These are phyloP conservation scores for Clavaria fumosa DNA, from an alignment of 768 basidiomycete species.

Conservation along the genomic window DNA sequence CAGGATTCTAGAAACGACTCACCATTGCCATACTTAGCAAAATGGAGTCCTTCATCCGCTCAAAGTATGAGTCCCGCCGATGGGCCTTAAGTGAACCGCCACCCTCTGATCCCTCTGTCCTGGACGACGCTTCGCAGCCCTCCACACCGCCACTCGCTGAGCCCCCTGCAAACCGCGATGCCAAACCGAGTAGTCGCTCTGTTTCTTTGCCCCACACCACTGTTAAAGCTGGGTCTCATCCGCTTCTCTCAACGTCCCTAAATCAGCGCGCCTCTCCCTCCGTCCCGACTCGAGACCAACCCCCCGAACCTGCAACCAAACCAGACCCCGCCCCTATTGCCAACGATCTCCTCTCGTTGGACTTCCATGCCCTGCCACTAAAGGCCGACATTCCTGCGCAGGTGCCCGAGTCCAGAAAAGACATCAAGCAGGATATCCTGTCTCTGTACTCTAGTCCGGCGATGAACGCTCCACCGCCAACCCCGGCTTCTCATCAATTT, in stretches of 20 bases:
- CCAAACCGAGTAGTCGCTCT: slow-evolving; percentile 17
- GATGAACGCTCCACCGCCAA: slow-evolving; percentile 19
- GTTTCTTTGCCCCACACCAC: slow-evolving; percentile 17
- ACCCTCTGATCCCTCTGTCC: slow-evolving; percentile 64
- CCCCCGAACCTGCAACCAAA: slow-evolving; percentile 17
- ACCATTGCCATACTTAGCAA: slow-evolving; percentile 43
- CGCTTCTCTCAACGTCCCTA: slow-evolving; percentile 32
- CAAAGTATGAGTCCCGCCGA: slow-evolving; percentile 85
- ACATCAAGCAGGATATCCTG: slow-evolving; percentile 74
- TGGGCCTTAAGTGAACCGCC: slow-evolving; percentile 90
- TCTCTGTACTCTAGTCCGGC: slow-evolving; percentile 53
- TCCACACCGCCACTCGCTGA: slow-evolving; percentile 15
- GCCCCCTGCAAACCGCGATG: slow-evolving; percentile 19
- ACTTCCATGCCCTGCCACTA: slow-evolving; percentile 74
- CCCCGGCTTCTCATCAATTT: slow-evolving; percentile 25
- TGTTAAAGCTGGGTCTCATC: slow-evolving; percentile 38
- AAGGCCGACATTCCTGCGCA: slow-evolving; percentile 27
- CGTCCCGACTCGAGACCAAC: slow-evolving; percentile 16
- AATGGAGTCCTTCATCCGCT: slow-evolving; percentile 94
- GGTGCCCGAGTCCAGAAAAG: slow-evolving; percentile 35
- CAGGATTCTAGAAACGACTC: background rate
- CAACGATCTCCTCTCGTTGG: slow-evolving; percentile 70
- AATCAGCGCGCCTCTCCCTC: slow-evolving; percentile 15
- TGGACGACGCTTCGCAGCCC: slow-evolving; percentile 34
- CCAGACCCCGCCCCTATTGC: slow-evolving; percentile 24